A percentile compares a stretch with the other conserved stretches of the same genome.
phyloP scores from a whole-genome alignment of 441 rosid species.

The Rhodomyrtus psidioides region DNA sequence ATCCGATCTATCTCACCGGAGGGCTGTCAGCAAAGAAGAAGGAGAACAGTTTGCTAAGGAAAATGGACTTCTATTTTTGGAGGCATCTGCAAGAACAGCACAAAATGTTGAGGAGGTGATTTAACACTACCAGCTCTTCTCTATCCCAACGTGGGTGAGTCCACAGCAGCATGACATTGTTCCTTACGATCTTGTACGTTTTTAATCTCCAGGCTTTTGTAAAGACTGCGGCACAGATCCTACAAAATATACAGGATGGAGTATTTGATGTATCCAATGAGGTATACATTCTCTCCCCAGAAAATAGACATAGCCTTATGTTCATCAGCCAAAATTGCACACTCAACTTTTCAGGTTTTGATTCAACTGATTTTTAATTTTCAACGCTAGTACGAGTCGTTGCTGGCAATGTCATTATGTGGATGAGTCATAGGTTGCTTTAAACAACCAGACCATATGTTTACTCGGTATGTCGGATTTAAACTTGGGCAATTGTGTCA shows the following conservation, averaged over 20 bases:
- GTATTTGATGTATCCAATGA: conserved; percentile 44
- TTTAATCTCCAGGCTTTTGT: conserved; percentile 31
- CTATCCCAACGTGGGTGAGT: neutral
- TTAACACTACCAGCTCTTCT: neutral
- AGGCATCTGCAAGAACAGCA: conserved; percentile 56
- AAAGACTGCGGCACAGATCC: conserved; percentile 45
- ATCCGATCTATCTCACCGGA: conserved; percentile 40
- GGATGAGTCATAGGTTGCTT: neutral
- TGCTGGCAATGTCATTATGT: neutral
- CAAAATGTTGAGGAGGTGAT: conserved; percentile 52
- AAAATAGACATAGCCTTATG: neutral
- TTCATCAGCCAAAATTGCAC: neutral
- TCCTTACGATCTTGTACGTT: neutral
- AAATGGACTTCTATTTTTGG: conserved; percentile 42
- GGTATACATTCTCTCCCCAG: conserved; percentile 9
- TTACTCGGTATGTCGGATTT: neutral
- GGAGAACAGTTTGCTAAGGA: conserved; percentile 53
- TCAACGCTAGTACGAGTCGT: neutral
- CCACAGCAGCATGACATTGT: neutral
- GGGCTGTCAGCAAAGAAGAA: conserved; percentile 52
- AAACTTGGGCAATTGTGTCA: neutral
- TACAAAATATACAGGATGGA: conserved; percentile 45
- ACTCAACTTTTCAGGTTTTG: too few relatives aligned
- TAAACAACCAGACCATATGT: neutral
- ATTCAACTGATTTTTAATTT: neutral